Evolutionary conservation across 2,329 filamentous ascomycete genomes (phyloP).

Genomic region (Tolypocladium sp.): DNA sequence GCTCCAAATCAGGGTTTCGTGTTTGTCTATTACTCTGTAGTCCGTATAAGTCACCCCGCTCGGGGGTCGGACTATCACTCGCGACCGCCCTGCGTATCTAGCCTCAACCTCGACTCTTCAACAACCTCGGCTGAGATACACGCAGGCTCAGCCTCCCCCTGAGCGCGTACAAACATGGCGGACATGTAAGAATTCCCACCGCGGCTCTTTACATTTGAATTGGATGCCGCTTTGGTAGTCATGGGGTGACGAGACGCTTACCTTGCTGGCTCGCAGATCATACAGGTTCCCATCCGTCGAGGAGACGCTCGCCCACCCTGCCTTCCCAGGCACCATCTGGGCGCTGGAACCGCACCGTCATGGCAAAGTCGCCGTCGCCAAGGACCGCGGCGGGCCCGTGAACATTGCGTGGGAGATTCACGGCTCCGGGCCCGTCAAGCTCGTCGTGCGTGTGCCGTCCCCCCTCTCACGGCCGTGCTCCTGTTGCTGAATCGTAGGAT

Average conservation of each 20-base stretch:
- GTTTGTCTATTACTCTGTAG: background rate
- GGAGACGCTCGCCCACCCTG: constrained; percentile 54
- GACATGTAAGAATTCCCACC: background rate
- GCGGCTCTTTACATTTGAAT: background rate
- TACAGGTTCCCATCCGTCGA: constrained; percentile 34
- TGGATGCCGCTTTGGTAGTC: background rate
- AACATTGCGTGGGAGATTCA: constrained; percentile 74
- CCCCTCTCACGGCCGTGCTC: background rate
- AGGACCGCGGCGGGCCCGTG: constrained; percentile 63
- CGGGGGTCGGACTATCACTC: background rate
- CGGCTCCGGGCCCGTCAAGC: constrained; percentile 60
- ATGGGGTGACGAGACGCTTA: background rate
- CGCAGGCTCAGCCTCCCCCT: background rate
- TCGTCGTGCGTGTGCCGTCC: constrained; percentile 51
- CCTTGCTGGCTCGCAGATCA: constrained; percentile 2
- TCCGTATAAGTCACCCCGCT: background rate
- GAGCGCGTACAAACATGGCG: background rate
- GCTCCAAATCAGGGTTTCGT: background rate
- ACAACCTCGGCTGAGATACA: background rate
- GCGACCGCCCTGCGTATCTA: background rate
- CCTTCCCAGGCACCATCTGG: constrained; percentile 60
- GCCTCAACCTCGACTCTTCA: background rate
- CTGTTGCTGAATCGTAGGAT: background rate
- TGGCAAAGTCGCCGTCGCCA: constrained; percentile 56
- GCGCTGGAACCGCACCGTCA: constrained; percentile 55